These are phyloP conservation scores for Diaporthe batatas DNA, from an alignment of 2,329 filamentous ascomycete genomes.

Conservation along the genomic window DNA sequence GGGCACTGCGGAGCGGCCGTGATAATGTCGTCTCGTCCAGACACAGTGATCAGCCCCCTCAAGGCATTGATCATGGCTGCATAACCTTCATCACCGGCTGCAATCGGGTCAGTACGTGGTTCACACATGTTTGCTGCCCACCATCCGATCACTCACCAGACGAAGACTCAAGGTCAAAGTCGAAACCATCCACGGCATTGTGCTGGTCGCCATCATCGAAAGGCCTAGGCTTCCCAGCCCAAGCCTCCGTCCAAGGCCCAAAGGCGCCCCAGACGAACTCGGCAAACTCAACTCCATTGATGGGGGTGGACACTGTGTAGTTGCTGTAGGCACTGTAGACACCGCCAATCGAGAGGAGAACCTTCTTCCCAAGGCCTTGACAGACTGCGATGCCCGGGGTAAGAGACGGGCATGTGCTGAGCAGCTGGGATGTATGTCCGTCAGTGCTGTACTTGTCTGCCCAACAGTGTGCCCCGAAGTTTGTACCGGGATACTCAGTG, in stretches of 20 bases:
- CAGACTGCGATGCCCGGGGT: slow-evolving; percentile 59
- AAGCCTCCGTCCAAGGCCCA: slow-evolving; percentile 50
- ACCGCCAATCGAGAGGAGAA: slow-evolving; percentile 75
- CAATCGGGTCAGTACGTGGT: slow-evolving; percentile 17
- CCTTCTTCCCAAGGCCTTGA: slow-evolving; percentile 70
- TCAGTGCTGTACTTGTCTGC: slow-evolving; percentile 49
- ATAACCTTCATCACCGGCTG: slow-evolving; percentile 47
- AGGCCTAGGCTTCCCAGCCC: slow-evolving; percentile 53
- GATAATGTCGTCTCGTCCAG: slow-evolving; percentile 41
- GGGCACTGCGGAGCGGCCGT: slow-evolving; percentile 62
- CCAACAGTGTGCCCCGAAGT: slow-evolving; percentile 56
- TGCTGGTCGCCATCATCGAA: slow-evolving; percentile 54
- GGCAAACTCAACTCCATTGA: slow-evolving; percentile 52
- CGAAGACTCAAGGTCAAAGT: slow-evolving; percentile 62
- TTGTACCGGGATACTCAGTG: slow-evolving; percentile 53
- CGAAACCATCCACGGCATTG: slow-evolving; percentile 64
- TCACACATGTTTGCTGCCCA: not conserved
- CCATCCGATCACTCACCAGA: slow-evolving; percentile 42
- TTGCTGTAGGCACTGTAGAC: slow-evolving; percentile 48
- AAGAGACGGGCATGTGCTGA: slow-evolving; percentile 51
- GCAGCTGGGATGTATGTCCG: slow-evolving; percentile 49
- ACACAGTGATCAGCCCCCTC: slow-evolving; percentile 39
- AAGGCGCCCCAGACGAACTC: slow-evolving; percentile 55
- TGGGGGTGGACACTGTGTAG: slow-evolving; percentile 51
- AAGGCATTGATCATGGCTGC: slow-evolving; percentile 48